Conservation (phyloP, 352 stramenopile species). For the Pythium volutum region DNA sequence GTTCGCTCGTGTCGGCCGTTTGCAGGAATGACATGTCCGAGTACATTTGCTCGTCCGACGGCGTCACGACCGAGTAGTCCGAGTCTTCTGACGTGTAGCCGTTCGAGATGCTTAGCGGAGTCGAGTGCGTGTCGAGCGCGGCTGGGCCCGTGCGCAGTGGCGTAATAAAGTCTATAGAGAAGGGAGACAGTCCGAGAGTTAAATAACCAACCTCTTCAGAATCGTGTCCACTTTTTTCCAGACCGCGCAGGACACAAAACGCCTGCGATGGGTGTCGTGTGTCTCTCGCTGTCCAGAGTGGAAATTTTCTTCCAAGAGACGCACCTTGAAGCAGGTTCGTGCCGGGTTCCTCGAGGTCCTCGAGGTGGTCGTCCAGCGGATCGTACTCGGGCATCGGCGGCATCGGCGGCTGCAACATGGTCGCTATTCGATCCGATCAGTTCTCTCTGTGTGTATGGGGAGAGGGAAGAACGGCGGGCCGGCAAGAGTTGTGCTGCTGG, state of each 20-base stretch:
- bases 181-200: conserved; percentile 1
- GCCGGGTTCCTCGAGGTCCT: conserved; percentile 68
- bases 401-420: conserved; percentile 51
- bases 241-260: conserved; percentile 6
- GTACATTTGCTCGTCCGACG: conserved; percentile 72
- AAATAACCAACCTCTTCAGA: background rate
- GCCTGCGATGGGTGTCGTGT: background rate
- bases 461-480: background rate
- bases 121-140: conserved; percentile 31
- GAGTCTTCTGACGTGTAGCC: conserved; percentile 85
- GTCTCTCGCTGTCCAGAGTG: background rate
- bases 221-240: conserved; percentile 32
- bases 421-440: background rate
- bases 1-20: conserved; percentile 50
- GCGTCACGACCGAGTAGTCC: conserved; percentile 69
- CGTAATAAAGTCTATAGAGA: conserved; percentile 14
- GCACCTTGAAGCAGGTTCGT: conserved; percentile 65
- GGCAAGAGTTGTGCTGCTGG: background rate
- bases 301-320: background rate
- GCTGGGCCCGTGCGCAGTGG: conserved; percentile 18
- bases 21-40: conserved; percentile 74
- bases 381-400: conserved; percentile 64
- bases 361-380: conserved; percentile 62
- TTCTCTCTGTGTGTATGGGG: background rate
- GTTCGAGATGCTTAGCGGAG: conserved; percentile 59